Evolutionary conservation across 768 basidiomycete genomes (phyloP).

Genomic region (Termitomyces sp.): DNA sequence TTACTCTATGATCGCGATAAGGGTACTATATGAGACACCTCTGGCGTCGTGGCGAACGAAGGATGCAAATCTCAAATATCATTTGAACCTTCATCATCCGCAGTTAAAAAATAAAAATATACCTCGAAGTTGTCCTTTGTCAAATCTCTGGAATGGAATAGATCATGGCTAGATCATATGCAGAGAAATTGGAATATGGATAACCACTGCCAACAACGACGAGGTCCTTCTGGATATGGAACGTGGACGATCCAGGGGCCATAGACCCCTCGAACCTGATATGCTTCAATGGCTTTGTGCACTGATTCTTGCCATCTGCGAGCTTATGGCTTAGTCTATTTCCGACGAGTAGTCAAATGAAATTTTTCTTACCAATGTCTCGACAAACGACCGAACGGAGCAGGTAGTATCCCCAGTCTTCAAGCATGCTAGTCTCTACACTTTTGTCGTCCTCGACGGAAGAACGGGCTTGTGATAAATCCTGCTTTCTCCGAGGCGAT

Average conservation of each 20-base stretch:
- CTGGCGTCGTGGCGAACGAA: not conserved
- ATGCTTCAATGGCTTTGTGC: not conserved
- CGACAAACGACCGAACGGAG: not conserved
- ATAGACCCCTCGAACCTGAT: not conserved
- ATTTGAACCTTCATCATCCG: not conserved
- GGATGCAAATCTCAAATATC: not conserved
- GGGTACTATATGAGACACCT: not conserved
- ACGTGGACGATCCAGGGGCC: not conserved
- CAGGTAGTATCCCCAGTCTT: not conserved
- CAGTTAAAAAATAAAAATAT: not conserved
- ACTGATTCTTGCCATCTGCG: not conserved
- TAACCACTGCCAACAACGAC: not conserved
- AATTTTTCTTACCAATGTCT: not conserved
- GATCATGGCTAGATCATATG: not conserved
- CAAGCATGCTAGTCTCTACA: not conserved
- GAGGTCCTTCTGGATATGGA: not conserved
- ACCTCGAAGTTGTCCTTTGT: not conserved
- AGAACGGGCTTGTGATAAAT: not conserved
- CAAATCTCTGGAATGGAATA: not conserved
- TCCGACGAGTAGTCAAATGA: not conserved
- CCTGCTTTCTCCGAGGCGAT: slow-evolving; percentile 11
- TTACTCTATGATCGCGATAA: not conserved
- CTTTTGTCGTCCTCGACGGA: not conserved
- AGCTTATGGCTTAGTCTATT: not conserved
- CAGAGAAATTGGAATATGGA: not conserved